Evolutionary conservation across 352 stramenopile species (phyloP).

Genomic region (Plasmopara viticola): DNA sequence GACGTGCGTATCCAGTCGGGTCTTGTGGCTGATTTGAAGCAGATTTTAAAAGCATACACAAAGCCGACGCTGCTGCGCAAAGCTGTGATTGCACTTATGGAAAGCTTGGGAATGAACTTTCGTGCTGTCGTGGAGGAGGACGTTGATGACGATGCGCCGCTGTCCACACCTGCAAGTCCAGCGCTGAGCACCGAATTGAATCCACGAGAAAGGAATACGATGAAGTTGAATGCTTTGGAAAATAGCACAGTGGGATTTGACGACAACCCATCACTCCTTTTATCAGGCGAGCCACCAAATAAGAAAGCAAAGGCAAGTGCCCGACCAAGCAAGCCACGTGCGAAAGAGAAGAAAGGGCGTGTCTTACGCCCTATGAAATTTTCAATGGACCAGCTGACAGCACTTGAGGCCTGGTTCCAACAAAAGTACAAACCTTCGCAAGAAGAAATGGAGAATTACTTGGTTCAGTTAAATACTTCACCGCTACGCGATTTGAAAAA

Average conservation of each 20-base stretch:
- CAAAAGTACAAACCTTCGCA: constrained; percentile 83
- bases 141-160: constrained; percentile 35
- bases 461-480: constrained; percentile 54
- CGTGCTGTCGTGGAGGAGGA: constrained; percentile 40
- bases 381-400: constrained; percentile 74
- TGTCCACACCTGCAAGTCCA: constrained; percentile 18
- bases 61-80: constrained; percentile 75
- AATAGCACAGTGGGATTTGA: constrained; percentile 13
- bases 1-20: constrained; percentile 50
- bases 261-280: constrained; percentile 19
- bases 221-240: constrained; percentile 14
- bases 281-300: constrained; percentile 18
- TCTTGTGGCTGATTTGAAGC: constrained; percentile 69
- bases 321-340: constrained; percentile 24
- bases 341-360: constrained; percentile 61
- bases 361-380: constrained; percentile 82
- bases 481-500: constrained; percentile 69
- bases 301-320: constrained; percentile 29
- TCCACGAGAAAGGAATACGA: constrained; percentile 14
- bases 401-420: constrained; percentile 79
- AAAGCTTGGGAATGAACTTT: constrained; percentile 60
- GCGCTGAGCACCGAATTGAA: constrained; percentile 29
- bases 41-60: constrained; percentile 68
- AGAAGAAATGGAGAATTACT: constrained; percentile 72
- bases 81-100: constrained; percentile 60